These are phyloP conservation scores for Candida albicans DNA, from an alignment of 1,139 yeast species.

Conservation along the genomic window DNA sequence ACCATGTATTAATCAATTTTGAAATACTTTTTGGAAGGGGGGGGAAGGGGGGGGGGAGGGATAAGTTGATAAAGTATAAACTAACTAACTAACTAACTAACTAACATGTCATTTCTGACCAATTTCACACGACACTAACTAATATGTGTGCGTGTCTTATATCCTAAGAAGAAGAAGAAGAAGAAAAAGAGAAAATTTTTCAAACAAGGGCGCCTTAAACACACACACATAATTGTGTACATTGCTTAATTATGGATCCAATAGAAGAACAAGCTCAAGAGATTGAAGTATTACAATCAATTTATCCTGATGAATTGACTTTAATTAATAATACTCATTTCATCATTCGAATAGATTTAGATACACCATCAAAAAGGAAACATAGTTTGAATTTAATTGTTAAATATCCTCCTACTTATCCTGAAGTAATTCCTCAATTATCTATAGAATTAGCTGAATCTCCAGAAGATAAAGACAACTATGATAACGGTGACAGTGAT, in stretches of 20 bases:
- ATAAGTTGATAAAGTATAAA: too few relatives aligned
- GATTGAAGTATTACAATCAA: conserved; percentile 79
- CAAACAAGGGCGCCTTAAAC: too few relatives aligned
- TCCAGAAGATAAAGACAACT: conserved; percentile 27
- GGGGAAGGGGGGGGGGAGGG: too few relatives aligned
- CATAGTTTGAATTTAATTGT: conserved; percentile 56
- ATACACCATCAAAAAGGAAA: conserved; percentile 55
- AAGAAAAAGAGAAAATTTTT: too few relatives aligned
- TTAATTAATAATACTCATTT: conserved; percentile 45
- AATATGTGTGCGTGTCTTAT: too few relatives aligned
- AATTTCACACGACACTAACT: too few relatives aligned
- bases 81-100: too few relatives aligned
- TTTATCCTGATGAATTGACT: conserved; percentile 85
- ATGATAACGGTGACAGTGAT: conserved; percentile 33
- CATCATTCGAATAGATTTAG: conserved; percentile 50
- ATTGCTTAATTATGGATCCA: conserved; percentile 66
- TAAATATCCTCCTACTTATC: conserved; percentile 70
- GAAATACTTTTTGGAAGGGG: too few relatives aligned
- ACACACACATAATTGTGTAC: too few relatives aligned
- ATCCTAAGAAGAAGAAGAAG: too few relatives aligned
- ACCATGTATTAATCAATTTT: too few relatives aligned
- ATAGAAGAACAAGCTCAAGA: conserved; percentile 78
- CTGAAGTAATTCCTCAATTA: conserved; percentile 65
- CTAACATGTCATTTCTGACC: too few relatives aligned
- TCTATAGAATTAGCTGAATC: conserved; percentile 39